Conservation (phyloP, 108 stramenopile species). For the Fragilariopsis cylindrus region DNA sequence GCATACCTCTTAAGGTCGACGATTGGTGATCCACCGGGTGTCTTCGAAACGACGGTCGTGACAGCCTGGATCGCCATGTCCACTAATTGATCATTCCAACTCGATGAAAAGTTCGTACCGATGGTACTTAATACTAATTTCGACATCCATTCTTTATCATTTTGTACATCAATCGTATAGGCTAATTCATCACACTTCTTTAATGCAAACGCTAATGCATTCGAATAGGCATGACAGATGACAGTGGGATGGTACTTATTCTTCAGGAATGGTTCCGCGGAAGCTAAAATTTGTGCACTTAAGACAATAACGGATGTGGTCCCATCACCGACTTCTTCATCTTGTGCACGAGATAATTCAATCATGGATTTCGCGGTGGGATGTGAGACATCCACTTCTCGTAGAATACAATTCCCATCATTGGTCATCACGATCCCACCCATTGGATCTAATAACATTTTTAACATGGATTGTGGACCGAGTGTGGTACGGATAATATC, state of each 20-base stretch:
- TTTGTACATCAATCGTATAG: constrained; percentile 79
- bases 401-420: constrained; percentile 99
- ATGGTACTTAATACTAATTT: constrained; percentile 92
- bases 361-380: constrained; percentile 99
- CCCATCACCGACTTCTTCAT: constrained; percentile 99
- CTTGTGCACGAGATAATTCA: constrained; percentile 96
- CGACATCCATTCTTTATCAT: constrained; percentile 84
- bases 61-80: constrained; percentile 98
- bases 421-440: constrained; percentile 99
- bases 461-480: constrained; percentile 98
- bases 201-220: constrained; percentile 91
- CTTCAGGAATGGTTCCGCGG: constrained; percentile 96
- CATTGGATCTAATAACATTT: constrained; percentile 99
- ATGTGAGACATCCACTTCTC: constrained; percentile 99
- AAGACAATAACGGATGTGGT: constrained; percentile 99
- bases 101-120: constrained; percentile 95
- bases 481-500: constrained; percentile 99
- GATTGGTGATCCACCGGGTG: constrained; percentile 30
- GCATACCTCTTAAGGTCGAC: constrained; percentile 99
- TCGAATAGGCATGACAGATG: constrained; percentile 94
- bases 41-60: constrained; percentile 70
- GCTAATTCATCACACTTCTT: constrained; percentile 88
- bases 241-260: constrained; percentile 96
- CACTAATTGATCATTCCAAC: constrained; percentile 97
- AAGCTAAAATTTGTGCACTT: constrained; percentile 96